Conservation (phyloP, 345 rosid genomes). For the Lumnitzera littorea region DNA sequence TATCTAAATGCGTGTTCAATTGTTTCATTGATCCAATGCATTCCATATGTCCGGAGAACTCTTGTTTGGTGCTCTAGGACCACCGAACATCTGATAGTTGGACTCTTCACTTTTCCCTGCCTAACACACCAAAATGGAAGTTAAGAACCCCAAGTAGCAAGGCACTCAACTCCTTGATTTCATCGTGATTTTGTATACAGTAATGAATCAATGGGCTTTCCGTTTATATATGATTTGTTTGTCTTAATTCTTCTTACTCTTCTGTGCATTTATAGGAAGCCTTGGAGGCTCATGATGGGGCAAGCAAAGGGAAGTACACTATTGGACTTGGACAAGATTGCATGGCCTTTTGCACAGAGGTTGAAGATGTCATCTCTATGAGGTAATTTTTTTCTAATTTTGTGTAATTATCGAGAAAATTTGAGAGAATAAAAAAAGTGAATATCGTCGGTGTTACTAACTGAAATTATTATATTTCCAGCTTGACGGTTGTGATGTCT, state of each 20-base stretch:
- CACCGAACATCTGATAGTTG: too few species aligned
- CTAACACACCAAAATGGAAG: too few species aligned
- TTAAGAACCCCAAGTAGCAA: too few species aligned
- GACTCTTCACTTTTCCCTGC: too few species aligned
- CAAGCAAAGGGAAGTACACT: conserved; percentile 95
- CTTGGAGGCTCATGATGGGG: conserved; percentile 92
- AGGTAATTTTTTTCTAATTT: conserved; percentile 37
- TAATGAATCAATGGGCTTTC: too few species aligned
- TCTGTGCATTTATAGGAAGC: conserved; percentile 49
- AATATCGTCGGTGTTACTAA: neutral
- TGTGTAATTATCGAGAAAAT: neutral
- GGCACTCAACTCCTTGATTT: too few species aligned
- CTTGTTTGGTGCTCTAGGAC: too few species aligned
- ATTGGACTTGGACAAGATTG: conserved; percentile 99
- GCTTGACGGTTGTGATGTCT: conserved; percentile 82
- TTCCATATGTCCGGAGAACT: too few species aligned
- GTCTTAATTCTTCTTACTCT: neutral
- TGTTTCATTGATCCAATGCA: too few species aligned
- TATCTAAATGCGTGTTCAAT: too few species aligned
- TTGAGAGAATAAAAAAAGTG: neutral
- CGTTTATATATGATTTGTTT: neutral
- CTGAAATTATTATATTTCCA: conserved; percentile 19
- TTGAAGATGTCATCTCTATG: conserved; percentile 99
- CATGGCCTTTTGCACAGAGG: conserved; percentile 93
- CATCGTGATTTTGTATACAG: too few species aligned